Base-by-base conservation (phyloP, 2,329 filamentous ascomycete genomes). In the Aspergillus glaucus region DNA sequence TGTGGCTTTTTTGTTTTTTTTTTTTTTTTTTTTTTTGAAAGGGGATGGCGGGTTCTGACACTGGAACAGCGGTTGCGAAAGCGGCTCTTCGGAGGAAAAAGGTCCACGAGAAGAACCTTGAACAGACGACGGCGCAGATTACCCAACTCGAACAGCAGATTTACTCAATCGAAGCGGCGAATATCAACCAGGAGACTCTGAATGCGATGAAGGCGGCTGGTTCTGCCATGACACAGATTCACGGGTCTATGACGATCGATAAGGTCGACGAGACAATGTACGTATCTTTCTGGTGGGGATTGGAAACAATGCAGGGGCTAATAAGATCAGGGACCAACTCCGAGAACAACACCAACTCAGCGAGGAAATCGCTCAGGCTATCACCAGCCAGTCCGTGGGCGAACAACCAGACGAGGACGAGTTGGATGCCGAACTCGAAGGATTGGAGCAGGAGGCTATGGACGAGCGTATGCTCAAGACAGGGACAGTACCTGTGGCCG, bases 101-200 rank as follows among this genome's bases (percentile, higher is more conserved):
- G 81, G 79, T 84, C 59, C 88, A 93, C 63, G 90, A 97, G 71
- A 86, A 91, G 70, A 88, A 88, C 49, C 81, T 96, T 50, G 89
- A 95, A 58, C 91, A 96, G 73, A 97, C 92, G 1, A 80, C 82
- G 51, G 82, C 86, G 28, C 92, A 97, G 73, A 94, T 97, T 64
- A 82, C 84, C 61, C 95, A 93, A 19, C 79, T 98, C 41, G 93
- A 98, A 70, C 87, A 91, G 65, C 90, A 98, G 70, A 94, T 97
- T 65, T 93, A 93, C 70, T 86, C 88, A 51, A 97, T 98, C 75
- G 93, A 98, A 73, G 89, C 91, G 43, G 93, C 93, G 53, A 98
- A 97, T 69, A 96, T 98, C 77, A 98, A 98, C 78, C 85, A 92
- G 73, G 91, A 96, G 77, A 98, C 93, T 10, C 78, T 97, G 56